Percentiles rank a stretch among this genome's conserved stretches.
phyloP scores from a whole-genome alignment of 2,329 filamentous ascomycete species.

The Podosphaera xanthii region DNA sequence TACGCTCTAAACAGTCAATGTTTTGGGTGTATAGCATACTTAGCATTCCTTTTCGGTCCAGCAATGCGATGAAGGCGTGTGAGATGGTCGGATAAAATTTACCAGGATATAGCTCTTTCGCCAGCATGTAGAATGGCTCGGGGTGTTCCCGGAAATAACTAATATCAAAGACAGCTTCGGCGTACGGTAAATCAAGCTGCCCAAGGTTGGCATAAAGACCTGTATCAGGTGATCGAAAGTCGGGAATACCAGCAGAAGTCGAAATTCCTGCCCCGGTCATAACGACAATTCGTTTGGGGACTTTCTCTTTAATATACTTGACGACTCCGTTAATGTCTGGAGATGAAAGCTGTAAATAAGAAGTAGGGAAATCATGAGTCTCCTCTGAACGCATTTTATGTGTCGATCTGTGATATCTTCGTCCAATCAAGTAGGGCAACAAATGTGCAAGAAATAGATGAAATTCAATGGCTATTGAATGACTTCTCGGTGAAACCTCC shows the following conservation, averaged over 20 bases:
- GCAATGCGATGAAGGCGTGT: slow-evolving; percentile 68
- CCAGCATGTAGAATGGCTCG: slow-evolving; percentile 75
- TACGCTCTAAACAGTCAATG: slow-evolving; percentile 82
- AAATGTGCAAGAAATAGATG: too few relatives aligned
- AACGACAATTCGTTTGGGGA: slow-evolving; percentile 52
- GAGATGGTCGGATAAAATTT: slow-evolving; percentile 73
- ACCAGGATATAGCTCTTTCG: slow-evolving; percentile 78
- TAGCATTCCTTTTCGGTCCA: slow-evolving; percentile 57
- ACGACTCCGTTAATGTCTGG: slow-evolving; percentile 42
- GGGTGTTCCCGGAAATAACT: slow-evolving; percentile 69
- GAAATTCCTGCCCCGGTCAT: slow-evolving; percentile 83
- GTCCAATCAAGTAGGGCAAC: too few relatives aligned
- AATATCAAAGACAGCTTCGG: slow-evolving; percentile 89
- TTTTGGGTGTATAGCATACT: slow-evolving; percentile 90
- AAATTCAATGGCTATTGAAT: too few relatives aligned
- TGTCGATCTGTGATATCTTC: too few relatives aligned
- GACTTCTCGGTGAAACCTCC: too few relatives aligned
- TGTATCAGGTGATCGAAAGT: slow-evolving; percentile 82
- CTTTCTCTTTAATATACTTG: slow-evolving; percentile 51
- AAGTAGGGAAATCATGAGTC: not conserved
- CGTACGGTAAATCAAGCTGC: slow-evolving; percentile 62
- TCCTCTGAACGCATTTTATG: not conserved
- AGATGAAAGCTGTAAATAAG: not conserved
- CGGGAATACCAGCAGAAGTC: slow-evolving; percentile 57
- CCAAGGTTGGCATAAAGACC: slow-evolving; percentile 86